These are phyloP conservation scores for Arctostaphylos glauca DNA, from an alignment of 148 eudicot genomes.

Conservation along the genomic window DNA sequence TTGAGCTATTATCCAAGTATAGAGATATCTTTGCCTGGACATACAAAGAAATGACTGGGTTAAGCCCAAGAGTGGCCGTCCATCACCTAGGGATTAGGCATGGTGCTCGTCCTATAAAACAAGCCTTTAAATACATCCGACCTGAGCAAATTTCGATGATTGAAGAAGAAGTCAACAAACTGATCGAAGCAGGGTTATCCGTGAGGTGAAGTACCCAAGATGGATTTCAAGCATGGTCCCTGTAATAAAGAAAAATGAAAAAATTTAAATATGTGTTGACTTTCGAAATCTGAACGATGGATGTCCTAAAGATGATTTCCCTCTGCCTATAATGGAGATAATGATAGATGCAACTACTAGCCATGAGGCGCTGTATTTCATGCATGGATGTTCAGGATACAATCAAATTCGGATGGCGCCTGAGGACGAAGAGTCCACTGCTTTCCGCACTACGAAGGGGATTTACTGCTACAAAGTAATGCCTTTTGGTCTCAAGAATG, in stretches of 20 bases:
- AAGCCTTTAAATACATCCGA: too few species aligned
- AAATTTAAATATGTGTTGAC: neutral
- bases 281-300: neutral
- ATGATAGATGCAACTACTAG: neutral
- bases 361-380: too few species aligned
- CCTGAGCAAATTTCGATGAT: neutral
- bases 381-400: too few species aligned
- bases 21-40: too few species aligned
- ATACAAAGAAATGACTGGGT: too few species aligned
- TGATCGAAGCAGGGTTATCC: neutral
- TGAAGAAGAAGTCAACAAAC: neutral
- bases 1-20: too few species aligned
- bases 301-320: slow-evolving; percentile 9
- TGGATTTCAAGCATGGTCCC: neutral
- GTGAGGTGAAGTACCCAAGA: too few species aligned
- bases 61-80: too few species aligned
- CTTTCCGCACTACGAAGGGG: neutral
- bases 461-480: slow-evolving; percentile 19
- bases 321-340: neutral
- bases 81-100: too few species aligned
- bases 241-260: slow-evolving; percentile 15
- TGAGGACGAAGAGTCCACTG: neutral
- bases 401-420: neutral
- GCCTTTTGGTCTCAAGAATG: slow-evolving; percentile 16
- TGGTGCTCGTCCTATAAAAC: too few species aligned